Conservation (phyloP, 257 asterid species). For the Nicotiana attenuata region DNA sequence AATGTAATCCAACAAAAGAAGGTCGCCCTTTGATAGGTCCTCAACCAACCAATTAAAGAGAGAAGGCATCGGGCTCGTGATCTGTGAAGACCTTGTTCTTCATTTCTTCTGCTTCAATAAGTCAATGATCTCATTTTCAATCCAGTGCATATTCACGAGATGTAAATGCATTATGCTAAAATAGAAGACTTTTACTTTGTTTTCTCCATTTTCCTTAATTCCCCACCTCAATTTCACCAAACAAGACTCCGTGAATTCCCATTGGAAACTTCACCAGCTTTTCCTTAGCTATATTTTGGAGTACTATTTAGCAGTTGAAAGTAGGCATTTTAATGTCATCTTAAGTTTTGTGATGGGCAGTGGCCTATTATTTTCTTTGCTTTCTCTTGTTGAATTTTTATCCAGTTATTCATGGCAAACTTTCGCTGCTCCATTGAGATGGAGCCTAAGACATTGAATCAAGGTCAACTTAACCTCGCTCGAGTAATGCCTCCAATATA, state of each 20-base stretch:
- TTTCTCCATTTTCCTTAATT: not conserved
- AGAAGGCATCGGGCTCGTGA: slow-evolving; percentile 25
- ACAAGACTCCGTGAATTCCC: slow-evolving; percentile 39
- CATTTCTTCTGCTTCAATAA: not conserved
- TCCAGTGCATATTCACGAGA: slow-evolving; percentile 18
- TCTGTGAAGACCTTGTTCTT: slow-evolving; percentile 27
- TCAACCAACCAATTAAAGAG: slow-evolving; percentile 24
- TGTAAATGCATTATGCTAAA: not conserved
- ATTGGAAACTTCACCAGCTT: not conserved
- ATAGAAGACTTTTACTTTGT: not conserved
- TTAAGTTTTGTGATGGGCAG: slow-evolving; percentile 13
- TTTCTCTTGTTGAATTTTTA: slow-evolving; percentile 5
- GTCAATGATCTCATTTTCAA: not conserved
- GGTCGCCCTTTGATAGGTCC: not conserved
- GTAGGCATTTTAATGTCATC: not conserved
- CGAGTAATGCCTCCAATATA: slow-evolving; percentile 28
- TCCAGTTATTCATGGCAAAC: slow-evolving; percentile 46
- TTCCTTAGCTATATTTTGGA: not conserved
- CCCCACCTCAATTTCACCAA: slow-evolving; percentile 26
- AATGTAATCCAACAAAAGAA: not conserved
- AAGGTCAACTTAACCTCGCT: slow-evolving; percentile 49
- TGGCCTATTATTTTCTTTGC: not conserved
- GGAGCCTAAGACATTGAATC: slow-evolving; percentile 71
- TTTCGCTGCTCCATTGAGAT: slow-evolving; percentile 62
- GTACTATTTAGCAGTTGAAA: not conserved